These are phyloP conservation scores for Hygrophila difformis DNA, from an alignment of 257 asterid genomes.

Conservation along the genomic window DNA sequence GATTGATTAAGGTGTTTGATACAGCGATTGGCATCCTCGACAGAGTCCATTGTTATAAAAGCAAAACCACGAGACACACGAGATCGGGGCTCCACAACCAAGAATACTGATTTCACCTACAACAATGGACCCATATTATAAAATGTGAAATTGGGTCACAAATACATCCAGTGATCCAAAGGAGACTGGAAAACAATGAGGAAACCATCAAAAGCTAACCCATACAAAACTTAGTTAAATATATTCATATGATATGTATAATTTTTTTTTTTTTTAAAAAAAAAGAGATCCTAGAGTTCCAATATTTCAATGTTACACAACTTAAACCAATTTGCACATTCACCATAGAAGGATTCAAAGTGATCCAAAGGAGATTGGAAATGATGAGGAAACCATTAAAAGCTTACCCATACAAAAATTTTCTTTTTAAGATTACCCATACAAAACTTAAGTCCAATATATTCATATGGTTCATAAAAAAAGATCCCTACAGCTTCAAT, in stretches of 20 bases:
- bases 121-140: constrained; percentile 2
- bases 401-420: no score
- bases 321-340: no score
- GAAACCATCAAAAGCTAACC: constrained; percentile 1
- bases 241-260: no score
- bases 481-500: no score
- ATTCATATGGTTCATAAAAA: no score
- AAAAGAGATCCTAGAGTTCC: no score
- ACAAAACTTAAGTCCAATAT: no score
- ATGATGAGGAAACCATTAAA: no score
- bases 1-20: constrained; percentile 92
- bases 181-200: no score
- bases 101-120: constrained; percentile 74
- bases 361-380: background rate
- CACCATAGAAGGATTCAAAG: background rate
- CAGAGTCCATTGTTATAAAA: constrained; percentile 70
- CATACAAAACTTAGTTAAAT: constrained; percentile 5
- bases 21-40: constrained; percentile 85
- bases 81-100: constrained; percentile 93
- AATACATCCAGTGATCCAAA: background rate
- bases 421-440: no score
- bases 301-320: no score
- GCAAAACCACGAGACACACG: constrained; percentile 96
- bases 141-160: constrained; percentile 3
- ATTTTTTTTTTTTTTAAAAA: no score